A percentile compares a stretch with the other conserved stretches of the same genome.
These are phyloP conservation scores for Brachypodium distachyon DNA, from an alignment of 202 grass and related monocot genomes.

Conservation along the genomic window DNA sequence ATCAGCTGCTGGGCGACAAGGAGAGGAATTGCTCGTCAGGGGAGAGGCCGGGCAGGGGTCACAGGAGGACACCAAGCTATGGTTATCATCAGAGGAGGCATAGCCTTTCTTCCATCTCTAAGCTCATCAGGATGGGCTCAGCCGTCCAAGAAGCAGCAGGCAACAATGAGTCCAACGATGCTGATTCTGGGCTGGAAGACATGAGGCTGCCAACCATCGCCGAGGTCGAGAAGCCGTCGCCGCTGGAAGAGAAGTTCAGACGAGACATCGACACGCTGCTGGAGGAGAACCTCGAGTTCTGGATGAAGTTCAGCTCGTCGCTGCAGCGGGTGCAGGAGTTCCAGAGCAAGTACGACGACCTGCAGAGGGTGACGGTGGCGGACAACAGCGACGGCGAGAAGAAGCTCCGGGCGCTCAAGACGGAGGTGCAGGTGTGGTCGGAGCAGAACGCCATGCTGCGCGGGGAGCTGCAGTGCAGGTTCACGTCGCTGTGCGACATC, in stretches of 20 bases:
- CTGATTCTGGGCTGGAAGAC: neutral
- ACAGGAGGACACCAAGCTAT: constrained; percentile 40
- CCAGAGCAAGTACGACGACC: constrained; percentile 35
- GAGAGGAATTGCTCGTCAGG: neutral
- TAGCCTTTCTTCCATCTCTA: constrained; percentile 36
- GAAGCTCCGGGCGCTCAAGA: constrained; percentile 65
- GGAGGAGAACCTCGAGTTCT: constrained; percentile 90
- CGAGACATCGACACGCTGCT: constrained; percentile 62
- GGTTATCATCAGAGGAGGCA: constrained; percentile 19
- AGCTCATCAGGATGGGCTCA: constrained; percentile 32
- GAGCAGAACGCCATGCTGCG: constrained; percentile 85
- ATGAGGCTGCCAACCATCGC: neutral
- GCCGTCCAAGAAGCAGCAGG: neutral
- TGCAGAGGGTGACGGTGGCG: neutral
- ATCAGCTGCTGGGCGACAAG: constrained; percentile 13
- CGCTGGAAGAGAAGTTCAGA: constrained; percentile 67
- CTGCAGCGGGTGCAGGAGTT: constrained; percentile 76
- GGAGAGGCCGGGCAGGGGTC: neutral
- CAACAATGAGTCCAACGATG: neutral
- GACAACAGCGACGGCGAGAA: constrained; percentile 1
- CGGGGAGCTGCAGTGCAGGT: constrained; percentile 65
- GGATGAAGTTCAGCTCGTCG: constrained; percentile 84
- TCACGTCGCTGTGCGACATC: constrained; percentile 59
- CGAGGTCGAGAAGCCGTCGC: constrained; percentile 17
- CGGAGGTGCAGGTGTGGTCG: constrained; percentile 73